These are phyloP conservation scores for Gossypium bickii DNA, from an alignment of 345 rosid genomes.

Conservation along the genomic window DNA sequence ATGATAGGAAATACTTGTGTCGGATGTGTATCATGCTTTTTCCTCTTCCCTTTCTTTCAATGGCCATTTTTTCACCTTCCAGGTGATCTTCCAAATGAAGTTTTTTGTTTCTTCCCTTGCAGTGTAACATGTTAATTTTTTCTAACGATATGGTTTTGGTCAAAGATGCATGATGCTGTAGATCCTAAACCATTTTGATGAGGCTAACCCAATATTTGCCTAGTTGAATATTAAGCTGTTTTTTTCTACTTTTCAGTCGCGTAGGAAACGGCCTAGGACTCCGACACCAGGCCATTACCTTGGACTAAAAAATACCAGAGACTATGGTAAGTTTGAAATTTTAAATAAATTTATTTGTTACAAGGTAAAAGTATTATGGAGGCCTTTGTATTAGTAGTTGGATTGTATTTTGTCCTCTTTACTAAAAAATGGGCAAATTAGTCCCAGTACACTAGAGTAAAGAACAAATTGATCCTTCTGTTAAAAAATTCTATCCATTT, in stretches of 20 bases:
- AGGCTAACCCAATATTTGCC: neutral
- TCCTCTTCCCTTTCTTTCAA: slow-evolving; percentile 11
- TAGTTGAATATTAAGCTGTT: slow-evolving; percentile 15
- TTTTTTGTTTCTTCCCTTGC: neutral
- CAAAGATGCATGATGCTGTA: slow-evolving; percentile 15
- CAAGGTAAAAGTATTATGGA: neutral
- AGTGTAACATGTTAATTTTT: neutral
- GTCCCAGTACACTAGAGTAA: too few species aligned
- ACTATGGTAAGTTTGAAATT: slow-evolving; percentile 43
- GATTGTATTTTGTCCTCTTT: too few species aligned
- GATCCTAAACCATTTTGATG: neutral
- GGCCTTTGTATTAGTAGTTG: too few species aligned
- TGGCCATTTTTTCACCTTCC: slow-evolving; percentile 18
- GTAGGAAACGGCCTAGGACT: slow-evolving; percentile 94
- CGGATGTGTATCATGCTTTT: slow-evolving; percentile 24
- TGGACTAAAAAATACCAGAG: slow-evolving; percentile 84
- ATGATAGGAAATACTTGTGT: slow-evolving; percentile 26
- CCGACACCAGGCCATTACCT: slow-evolving; percentile 99
- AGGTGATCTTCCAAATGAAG: neutral
- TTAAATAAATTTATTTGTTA: neutral
- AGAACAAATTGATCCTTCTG: too few species aligned
- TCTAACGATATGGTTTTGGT: slow-evolving; percentile 1
- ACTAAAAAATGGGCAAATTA: too few species aligned
- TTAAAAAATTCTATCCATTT: too few species aligned
- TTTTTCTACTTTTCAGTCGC: slow-evolving; percentile 58